These are phyloP conservation scores for Fraxinus floribunda DNA, from an alignment of 305 asterid species.

Conservation along the genomic window DNA sequence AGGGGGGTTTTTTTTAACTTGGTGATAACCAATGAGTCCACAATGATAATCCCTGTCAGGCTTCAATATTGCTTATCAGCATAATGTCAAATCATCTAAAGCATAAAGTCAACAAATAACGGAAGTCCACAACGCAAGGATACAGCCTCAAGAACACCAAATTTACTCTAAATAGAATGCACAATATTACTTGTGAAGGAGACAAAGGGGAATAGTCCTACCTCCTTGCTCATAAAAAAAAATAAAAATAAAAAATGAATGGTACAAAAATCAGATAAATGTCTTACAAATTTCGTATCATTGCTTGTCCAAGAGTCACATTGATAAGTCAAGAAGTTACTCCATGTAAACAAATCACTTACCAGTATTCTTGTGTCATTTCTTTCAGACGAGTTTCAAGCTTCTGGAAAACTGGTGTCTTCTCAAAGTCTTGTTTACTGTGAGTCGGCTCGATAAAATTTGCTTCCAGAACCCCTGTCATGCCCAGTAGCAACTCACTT, in stretches of 20 bases:
- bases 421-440: conserved; percentile 74
- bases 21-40: conserved; percentile 47
- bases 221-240: not conserved
- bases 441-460: conserved; percentile 62
- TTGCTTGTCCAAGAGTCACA: conserved; percentile 1
- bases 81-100: conserved; percentile 16
- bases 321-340: conserved; percentile 15
- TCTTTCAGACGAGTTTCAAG: conserved; percentile 61
- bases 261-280: not conserved
- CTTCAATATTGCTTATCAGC: conserved; percentile 26
- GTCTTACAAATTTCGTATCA: not conserved
- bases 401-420: conserved; percentile 58
- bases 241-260: not conserved
- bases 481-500: conserved; percentile 20
- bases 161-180: conserved; percentile 1
- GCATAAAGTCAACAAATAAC: conserved; percentile 7
- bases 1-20: conserved; percentile 35
- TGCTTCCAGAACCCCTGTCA: conserved; percentile 62
- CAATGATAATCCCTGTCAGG: conserved; percentile 59
- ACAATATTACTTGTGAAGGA: not conserved
- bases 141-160: conserved; percentile 6
- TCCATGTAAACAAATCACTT: conserved; percentile 27
- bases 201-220: not conserved
- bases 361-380: conserved; percentile 69
- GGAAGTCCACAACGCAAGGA: not conserved